Evolutionary conservation across 2,329 filamentous ascomycete species (phyloP).

Genomic region (Bertia moriformis): DNA sequence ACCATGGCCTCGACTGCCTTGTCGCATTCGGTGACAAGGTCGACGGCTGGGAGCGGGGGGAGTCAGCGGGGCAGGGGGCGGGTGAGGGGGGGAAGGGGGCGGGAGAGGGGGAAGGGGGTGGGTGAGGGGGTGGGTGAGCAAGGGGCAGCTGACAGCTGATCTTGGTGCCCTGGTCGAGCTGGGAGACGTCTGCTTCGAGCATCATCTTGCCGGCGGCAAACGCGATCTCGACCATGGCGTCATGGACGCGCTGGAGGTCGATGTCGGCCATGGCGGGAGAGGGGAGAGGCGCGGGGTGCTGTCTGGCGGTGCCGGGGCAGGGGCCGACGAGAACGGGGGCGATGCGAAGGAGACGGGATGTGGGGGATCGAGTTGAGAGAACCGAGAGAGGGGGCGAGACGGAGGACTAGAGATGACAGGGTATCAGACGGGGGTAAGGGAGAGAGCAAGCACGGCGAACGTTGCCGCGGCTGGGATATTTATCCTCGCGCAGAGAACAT

Average conservation of each 20-base stretch:
- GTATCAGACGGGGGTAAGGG: no score
- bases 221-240: conserved; percentile 43
- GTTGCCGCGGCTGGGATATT: no score
- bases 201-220: conserved; percentile 53
- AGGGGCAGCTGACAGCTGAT: conserved; percentile 43
- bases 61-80: conserved; percentile 3
- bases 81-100: background rate
- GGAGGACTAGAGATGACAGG: no score
- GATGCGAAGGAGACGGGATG: no score
- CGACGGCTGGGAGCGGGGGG: conserved; percentile 31
- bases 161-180: conserved; percentile 43
- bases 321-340: background rate
- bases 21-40: conserved; percentile 57
- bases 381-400: no score
- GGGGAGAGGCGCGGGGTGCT: conserved; percentile 6
- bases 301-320: background rate
- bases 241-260: conserved; percentile 45
- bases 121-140: conserved; percentile 7
- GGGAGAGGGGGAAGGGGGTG: conserved; percentile 3
- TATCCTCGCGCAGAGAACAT: no score
- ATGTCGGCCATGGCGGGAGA: conserved; percentile 40
- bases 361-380: no score
- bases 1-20: conserved; percentile 51
- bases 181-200: conserved; percentile 40
- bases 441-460: no score